phyloP scores from a whole-genome alignment of 768 basidiomycete genomes.

The Solioccasus polychromus region DNA sequence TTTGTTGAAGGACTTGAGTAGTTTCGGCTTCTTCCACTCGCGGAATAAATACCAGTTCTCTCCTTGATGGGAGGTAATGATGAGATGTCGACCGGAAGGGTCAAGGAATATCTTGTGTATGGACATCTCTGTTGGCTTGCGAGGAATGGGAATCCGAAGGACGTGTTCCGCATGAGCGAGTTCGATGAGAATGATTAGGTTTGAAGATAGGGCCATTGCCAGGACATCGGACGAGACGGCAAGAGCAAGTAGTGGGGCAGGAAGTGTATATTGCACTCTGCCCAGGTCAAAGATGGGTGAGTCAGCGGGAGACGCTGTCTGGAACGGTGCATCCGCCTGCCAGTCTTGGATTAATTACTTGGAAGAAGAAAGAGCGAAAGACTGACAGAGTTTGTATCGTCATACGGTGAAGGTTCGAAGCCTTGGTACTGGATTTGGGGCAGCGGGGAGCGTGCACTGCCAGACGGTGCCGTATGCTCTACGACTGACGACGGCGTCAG shows the following conservation, averaged over 20 bases:
- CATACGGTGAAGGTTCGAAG: conserved; percentile 71
- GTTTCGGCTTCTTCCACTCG: conserved; percentile 78
- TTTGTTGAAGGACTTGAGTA: conserved; percentile 71
- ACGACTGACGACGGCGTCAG: conserved; percentile 58
- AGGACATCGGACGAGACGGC: conserved; percentile 86
- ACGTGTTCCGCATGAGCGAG: conserved; percentile 86
- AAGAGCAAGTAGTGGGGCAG: conserved; percentile 78
- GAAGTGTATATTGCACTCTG: conserved; percentile 84
- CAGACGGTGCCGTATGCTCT: conserved; percentile 68
- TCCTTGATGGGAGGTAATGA: conserved; percentile 82
- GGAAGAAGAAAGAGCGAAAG: not conserved
- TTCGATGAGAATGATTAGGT: conserved; percentile 84
- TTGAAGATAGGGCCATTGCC: conserved; percentile 76
- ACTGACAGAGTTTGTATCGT: conserved; percentile 31
- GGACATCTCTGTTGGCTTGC: conserved; percentile 71
- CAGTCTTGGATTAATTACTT: conserved; percentile 16
- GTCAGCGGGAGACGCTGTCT: conserved; percentile 34
- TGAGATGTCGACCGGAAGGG: conserved; percentile 86
- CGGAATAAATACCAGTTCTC: conserved; percentile 92
- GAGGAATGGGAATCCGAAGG: conserved; percentile 71
- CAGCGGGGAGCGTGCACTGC: conserved; percentile 37
- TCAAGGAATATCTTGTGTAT: conserved; percentile 88
- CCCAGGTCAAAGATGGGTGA: conserved; percentile 78
- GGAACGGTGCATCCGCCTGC: conserved; percentile 29
- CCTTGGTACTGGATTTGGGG: conserved; percentile 80